Percentiles rank a stretch among this genome's conserved stretches.
These are phyloP conservation scores for Sugiyamaella paludigena DNA, from an alignment of 1,139 yeast genomes.

Conservation along the genomic window DNA sequence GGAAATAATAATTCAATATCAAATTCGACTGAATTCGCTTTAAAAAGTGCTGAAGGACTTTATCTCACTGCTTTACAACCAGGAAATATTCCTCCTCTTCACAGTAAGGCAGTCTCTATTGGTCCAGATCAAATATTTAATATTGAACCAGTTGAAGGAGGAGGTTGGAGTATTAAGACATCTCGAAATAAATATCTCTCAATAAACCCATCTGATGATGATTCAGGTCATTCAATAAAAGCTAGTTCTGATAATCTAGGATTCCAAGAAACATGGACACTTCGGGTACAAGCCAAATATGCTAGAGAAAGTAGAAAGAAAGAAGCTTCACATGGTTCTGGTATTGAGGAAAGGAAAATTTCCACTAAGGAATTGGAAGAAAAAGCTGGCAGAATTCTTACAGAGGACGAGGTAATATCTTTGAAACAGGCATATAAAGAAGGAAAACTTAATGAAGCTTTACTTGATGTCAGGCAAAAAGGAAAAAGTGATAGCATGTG, in stretches of 20 bases:
- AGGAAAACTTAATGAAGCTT: slow-evolving; percentile 44
- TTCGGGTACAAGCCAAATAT: slow-evolving; percentile 27
- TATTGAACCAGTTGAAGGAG: slow-evolving; percentile 23
- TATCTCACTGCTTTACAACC: slow-evolving; percentile 35
- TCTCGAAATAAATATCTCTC: slow-evolving; percentile 23
- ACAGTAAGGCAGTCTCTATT: slow-evolving; percentile 40
- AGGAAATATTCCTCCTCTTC: slow-evolving; percentile 23
- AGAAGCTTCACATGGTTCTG: slow-evolving; percentile 21
- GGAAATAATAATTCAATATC: neutral
- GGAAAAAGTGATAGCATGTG: slow-evolving; percentile 41
- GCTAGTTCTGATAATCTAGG: slow-evolving; percentile 12
- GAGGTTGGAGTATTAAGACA: slow-evolving; percentile 28
- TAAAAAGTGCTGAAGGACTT: slow-evolving; percentile 37
- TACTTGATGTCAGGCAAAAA: slow-evolving; percentile 42
- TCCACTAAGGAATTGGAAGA: slow-evolving; percentile 32
- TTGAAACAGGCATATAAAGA: slow-evolving; percentile 39
- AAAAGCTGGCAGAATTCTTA: slow-evolving; percentile 37
- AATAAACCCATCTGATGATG: slow-evolving; percentile 12
- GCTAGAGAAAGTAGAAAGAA: slow-evolving; percentile 22
- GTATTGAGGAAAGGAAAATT: slow-evolving; percentile 21
- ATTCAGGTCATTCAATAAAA: slow-evolving; percentile 5
- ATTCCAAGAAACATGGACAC: slow-evolving; percentile 19
- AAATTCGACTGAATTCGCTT: slow-evolving; percentile 28
- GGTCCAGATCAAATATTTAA: slow-evolving; percentile 41
- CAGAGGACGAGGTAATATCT: slow-evolving; percentile 30